Evolutionary conservation across 2,329 filamentous ascomycete species (phyloP), one percentile per base, ranked within the genome.

Genomic region (Calycina marina): DNA sequence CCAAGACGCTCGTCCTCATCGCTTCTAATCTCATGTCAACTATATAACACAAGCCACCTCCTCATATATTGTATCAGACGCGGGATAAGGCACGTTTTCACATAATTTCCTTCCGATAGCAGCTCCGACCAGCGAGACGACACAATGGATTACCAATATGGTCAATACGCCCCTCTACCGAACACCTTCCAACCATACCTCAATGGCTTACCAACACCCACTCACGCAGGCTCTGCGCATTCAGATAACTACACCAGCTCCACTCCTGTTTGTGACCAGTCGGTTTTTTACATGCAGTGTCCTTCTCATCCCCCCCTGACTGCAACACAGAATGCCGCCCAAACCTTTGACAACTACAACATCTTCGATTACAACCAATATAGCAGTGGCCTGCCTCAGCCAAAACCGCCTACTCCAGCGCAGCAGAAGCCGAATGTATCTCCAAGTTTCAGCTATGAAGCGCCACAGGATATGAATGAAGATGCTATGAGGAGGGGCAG

Each of bases 121-220:
- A n/a, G n/a, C n/a, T n/a, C n/a, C n/a, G n/a, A n/a, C n/a, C n/a
- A n/a, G n/a, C n/a, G n/a, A n/a, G n/a, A n/a, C n/a, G n/a, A n/a
- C n/a, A 32, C 20, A 15, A 73, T 74, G 68, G 67, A 73, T 44
- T 73, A 69, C 51, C 58, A 60, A 32, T 71, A 66, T 51, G 72
- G 63, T 43, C 20, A 22, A 9, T 22, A 22, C 20, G n/a, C 20
- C 20, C 20, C 20, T 22, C 20, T 9, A 22, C 48, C 52, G 31
- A 46, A 58, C 12, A 52, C 56, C 18, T 46, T 56, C 26, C 54
- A 57, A 22, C 71, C 63, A 43, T 58, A 60, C 24, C 63, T 65
- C 39, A 57, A 65, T 30, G 60, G 59, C 31, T 52, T 67, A 37
- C 51, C 53, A 11, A 51, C 49, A 38, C 35, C 48, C 34, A 25